phyloP scores from a whole-genome alignment of 352 stramenopile species.

The Thalassiosira mediterranea region DNA sequence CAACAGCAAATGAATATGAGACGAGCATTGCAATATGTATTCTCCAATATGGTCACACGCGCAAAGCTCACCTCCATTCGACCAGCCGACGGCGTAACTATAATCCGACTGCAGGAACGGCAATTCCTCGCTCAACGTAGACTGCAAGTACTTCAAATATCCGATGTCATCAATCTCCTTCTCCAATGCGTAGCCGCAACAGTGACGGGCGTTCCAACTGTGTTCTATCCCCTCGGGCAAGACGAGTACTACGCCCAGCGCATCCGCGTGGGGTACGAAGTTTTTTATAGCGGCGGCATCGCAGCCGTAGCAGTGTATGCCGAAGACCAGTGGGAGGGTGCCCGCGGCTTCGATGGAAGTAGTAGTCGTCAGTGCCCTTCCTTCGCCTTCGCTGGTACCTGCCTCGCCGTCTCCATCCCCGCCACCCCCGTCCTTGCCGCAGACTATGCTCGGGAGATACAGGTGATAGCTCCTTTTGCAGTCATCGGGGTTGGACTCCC shows the following conservation, averaged over 20 bases:
- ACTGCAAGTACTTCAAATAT: conserved; percentile 52
- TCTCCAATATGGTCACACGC: too few relatives aligned
- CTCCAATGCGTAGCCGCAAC: conserved; percentile 63
- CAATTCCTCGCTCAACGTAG: conserved; percentile 33
- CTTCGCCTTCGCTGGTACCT: neutral
- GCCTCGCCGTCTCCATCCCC: neutral
- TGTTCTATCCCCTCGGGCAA: conserved; percentile 50
- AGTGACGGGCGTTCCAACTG: conserved; percentile 60
- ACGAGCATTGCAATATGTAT: too few relatives aligned
- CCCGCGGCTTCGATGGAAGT: neutral
- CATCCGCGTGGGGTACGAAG: conserved; percentile 12
- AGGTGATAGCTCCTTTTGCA: conserved; percentile 14
- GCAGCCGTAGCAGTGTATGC: conserved; percentile 45
- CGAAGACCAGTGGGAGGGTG: conserved; percentile 36
- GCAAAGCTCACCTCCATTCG: conserved; percentile 53
- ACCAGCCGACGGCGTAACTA: conserved; percentile 62
- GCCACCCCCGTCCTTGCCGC: neutral
- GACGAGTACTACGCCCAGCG: conserved; percentile 44
- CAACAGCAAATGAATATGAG: too few relatives aligned
- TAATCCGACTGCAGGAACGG: conserved; percentile 31
- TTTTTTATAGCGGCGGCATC: neutral
- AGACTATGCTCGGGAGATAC: conserved; percentile 21
- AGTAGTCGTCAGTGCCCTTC: too few relatives aligned
- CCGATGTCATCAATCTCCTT: conserved; percentile 60
- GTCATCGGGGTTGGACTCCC: conserved; percentile 27